These are phyloP conservation scores for Globisporangium mamillatum DNA, from an alignment of 352 stramenopile genomes.

Conservation along the genomic window DNA sequence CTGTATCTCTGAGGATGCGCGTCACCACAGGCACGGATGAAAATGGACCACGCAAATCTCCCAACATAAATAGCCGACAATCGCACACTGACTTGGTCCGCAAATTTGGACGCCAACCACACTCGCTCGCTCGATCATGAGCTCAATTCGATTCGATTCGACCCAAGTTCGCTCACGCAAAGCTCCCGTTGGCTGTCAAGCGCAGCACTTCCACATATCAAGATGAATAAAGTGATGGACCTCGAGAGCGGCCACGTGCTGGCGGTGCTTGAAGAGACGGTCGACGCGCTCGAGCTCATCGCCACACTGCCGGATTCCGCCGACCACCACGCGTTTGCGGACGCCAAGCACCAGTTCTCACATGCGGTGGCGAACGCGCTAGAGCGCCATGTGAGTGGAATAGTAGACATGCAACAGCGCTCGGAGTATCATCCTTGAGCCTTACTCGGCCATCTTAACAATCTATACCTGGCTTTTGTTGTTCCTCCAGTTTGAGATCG, in stretches of 20 bases:
- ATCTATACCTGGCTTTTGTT: background rate
- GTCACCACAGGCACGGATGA: background rate
- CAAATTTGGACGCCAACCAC: background rate
- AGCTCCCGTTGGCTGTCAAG: background rate
- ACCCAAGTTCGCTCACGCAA: background rate
- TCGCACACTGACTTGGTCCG: background rate
- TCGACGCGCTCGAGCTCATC: conserved; percentile 31
- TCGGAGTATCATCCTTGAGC: background rate
- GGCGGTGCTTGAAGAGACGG: conserved; percentile 31
- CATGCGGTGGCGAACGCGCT: conserved; percentile 5
- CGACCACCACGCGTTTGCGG: conserved; percentile 5
- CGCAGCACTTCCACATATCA: background rate
- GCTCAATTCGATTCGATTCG: background rate
- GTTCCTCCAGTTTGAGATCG: conserved; percentile 15
- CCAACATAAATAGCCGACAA: background rate
- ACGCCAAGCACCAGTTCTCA: background rate
- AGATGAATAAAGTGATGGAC: conserved; percentile 27
- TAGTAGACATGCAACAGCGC: background rate
- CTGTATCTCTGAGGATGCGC: background rate
- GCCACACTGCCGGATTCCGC: conserved; percentile 23
- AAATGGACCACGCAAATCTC: background rate
- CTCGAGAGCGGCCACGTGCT: conserved; percentile 38
- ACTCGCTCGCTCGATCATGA: no score
- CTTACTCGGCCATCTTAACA: background rate
- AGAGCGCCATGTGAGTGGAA: conserved; percentile 26